These are phyloP conservation scores for Xylaria nigripes DNA, from an alignment of 495 filamentous ascomycete species.

Conservation along the genomic window DNA sequence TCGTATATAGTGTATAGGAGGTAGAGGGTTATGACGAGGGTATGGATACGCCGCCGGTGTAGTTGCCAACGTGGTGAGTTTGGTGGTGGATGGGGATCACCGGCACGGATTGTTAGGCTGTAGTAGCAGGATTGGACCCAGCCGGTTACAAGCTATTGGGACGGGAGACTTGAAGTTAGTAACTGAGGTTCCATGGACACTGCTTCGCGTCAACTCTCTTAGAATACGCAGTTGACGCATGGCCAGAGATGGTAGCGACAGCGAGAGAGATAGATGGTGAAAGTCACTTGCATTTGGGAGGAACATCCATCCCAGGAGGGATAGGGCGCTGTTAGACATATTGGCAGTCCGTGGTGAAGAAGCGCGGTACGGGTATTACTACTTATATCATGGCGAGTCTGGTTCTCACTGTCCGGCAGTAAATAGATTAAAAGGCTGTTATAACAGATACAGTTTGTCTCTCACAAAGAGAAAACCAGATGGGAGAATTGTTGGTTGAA, in stretches of 20 bases:
- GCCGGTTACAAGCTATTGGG: conserved; percentile 60
- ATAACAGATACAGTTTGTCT: no score
- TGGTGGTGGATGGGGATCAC: conserved; percentile 70
- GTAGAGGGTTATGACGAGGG: conserved; percentile 71
- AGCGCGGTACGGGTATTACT: no score
- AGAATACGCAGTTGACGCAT: background rate
- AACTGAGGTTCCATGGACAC: background rate
- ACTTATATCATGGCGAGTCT: conserved; percentile 19
- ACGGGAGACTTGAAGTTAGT: conserved; percentile 9
- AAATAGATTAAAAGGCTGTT: background rate
- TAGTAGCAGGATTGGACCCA: conserved; percentile 80
- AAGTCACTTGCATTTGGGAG: conserved; percentile 57
- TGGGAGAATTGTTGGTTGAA: no score
- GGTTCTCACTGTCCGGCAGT: background rate
- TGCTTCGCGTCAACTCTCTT: background rate
- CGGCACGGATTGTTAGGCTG: conserved; percentile 81
- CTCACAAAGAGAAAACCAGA: no score
- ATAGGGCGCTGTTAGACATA: conserved; percentile 45
- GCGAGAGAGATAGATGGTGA: background rate
- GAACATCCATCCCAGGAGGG: conserved; percentile 70
- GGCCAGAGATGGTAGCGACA: background rate
- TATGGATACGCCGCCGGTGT: conserved; percentile 74
- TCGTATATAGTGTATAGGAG: conserved; percentile 93
- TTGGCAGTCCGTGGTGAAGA: conserved; percentile 5
- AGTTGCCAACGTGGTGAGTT: conserved; percentile 58